Evolutionary conservation across 2,329 filamentous ascomycete genomes (phyloP).

Genomic region (Graphilbum sp.): DNA sequence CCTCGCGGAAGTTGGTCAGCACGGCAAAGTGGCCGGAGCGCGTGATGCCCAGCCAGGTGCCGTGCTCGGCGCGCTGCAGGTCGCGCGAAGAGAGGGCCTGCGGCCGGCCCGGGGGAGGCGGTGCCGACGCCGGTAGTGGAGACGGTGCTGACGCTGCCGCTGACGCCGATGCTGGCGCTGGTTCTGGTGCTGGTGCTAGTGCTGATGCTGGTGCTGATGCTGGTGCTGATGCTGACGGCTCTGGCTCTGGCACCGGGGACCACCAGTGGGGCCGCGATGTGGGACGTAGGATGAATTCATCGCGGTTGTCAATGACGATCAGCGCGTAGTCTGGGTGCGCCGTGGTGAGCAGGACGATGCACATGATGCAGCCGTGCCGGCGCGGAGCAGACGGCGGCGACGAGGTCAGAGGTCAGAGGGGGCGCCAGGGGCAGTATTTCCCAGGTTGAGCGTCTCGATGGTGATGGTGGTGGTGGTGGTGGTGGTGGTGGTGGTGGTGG

Average conservation of each 20-base stretch:
- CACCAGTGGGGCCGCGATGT: conserved; percentile 51
- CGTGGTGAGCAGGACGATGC: conserved; percentile 61
- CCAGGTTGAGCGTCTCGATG: too few relatives aligned
- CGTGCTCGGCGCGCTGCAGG: conserved; percentile 42
- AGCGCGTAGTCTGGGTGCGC: conserved; percentile 60
- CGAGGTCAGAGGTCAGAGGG: too few relatives aligned
- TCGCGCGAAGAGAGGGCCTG: conserved; percentile 43
- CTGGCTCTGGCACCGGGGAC: conserved; percentile 19
- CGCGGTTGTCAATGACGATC: conserved; percentile 63
- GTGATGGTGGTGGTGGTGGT: too few relatives aligned
- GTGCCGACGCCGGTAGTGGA: conserved; percentile 1
- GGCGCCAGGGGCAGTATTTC: too few relatives aligned
- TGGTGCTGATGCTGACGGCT: neutral
- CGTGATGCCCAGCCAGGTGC: conserved; percentile 51
- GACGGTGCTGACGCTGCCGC: neutral
- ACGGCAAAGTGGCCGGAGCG: conserved; percentile 43
- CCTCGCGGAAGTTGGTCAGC: conserved; percentile 51
- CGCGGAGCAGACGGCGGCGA: too few relatives aligned
- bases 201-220: too few relatives aligned
- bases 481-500: too few relatives aligned
- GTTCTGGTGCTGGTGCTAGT: too few relatives aligned
- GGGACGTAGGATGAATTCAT: conserved; percentile 52
- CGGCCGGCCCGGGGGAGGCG: conserved; percentile 2
- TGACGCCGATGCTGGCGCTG: too few relatives aligned
- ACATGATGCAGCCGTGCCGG: conserved; percentile 35